phyloP scores from a whole-genome alignment of 2,329 filamentous ascomycete species.

The Colletotrichum sp. region DNA sequence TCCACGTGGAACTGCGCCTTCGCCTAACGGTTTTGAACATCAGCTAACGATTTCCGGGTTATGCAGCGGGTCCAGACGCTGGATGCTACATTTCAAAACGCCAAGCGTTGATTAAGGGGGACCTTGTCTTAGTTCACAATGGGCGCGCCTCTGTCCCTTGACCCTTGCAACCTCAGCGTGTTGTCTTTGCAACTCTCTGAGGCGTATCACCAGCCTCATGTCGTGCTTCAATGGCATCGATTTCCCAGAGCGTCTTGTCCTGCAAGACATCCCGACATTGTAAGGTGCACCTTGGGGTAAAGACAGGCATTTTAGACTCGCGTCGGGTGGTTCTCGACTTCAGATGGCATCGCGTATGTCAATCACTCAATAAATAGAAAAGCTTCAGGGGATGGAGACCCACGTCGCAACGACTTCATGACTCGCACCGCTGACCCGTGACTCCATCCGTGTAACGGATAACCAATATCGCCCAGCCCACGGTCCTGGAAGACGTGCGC shows the following conservation, averaged over 20 bases:
- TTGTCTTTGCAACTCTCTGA: not conserved
- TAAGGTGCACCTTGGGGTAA: not conserved
- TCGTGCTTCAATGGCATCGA: not conserved
- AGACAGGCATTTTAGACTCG: not conserved
- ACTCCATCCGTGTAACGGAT: conserved; percentile 7
- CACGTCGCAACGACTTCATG: conserved; percentile 13
- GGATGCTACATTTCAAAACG: conserved; percentile 3
- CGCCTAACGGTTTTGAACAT: not conserved
- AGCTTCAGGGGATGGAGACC: conserved; percentile 5
- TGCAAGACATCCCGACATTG: not conserved
- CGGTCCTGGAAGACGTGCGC: not conserved
- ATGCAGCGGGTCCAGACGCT: not conserved
- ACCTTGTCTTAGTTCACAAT: conserved; percentile 3
- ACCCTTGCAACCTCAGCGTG: not conserved
- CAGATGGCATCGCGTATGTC: conserved; percentile 8
- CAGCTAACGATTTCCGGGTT: not conserved
- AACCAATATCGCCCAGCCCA: not conserved
- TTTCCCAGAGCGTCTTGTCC: not conserved
- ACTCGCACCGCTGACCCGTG: conserved; percentile 11
- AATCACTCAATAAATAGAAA: conserved; percentile 18
- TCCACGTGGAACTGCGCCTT: conserved; percentile 12
- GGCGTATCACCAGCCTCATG: not conserved
- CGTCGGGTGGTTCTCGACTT: not conserved
- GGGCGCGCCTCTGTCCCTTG: not conserved
- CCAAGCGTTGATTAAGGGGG: conserved; percentile 15